A percentile compares a stretch with the other conserved stretches of the same genome.
These are phyloP conservation scores for Epichloe bromicola DNA, from an alignment of 2,329 filamentous ascomycete genomes.

Conservation along the genomic window DNA sequence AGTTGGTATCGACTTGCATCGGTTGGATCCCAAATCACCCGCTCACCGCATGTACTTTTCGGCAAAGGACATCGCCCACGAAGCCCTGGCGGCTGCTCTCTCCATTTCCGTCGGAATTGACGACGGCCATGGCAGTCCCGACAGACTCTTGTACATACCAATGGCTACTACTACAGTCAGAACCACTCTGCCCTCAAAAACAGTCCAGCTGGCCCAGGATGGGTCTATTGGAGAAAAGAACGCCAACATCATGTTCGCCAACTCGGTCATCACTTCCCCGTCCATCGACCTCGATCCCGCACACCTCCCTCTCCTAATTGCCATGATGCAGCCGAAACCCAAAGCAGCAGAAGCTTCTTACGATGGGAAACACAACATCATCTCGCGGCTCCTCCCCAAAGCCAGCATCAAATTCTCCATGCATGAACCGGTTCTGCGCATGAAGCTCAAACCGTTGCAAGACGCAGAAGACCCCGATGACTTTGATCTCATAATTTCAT, in stretches of 20 bases:
- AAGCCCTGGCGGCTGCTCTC: conserved; percentile 81
- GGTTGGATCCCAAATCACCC: conserved; percentile 81
- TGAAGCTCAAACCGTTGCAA: conserved; percentile 71
- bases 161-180: conserved; percentile 95
- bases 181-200: conserved; percentile 89
- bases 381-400: conserved; percentile 87
- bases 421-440: conserved; percentile 87
- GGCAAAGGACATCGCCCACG: conserved; percentile 81
- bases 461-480: conserved; percentile 55
- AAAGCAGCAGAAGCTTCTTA: conserved; percentile 21
- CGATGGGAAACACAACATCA: conserved; percentile 50
- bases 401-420: conserved; percentile 91
- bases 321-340: conserved; percentile 50
- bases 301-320: conserved; percentile 74
- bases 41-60: conserved; percentile 98
- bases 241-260: conserved; percentile 90
- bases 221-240: conserved; percentile 73
- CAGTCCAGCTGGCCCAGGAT: conserved; percentile 63
- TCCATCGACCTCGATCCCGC: conserved; percentile 87
- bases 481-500: conserved; percentile 90
- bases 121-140: conserved; percentile 73
- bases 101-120: conserved; percentile 87
- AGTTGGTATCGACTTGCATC: conserved; percentile 81
- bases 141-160: conserved; percentile 82
- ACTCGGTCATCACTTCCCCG: conserved; percentile 89